phyloP scores from a whole-genome alignment of 805 yeast species.

The Cyberlindnera bimundalis region DNA sequence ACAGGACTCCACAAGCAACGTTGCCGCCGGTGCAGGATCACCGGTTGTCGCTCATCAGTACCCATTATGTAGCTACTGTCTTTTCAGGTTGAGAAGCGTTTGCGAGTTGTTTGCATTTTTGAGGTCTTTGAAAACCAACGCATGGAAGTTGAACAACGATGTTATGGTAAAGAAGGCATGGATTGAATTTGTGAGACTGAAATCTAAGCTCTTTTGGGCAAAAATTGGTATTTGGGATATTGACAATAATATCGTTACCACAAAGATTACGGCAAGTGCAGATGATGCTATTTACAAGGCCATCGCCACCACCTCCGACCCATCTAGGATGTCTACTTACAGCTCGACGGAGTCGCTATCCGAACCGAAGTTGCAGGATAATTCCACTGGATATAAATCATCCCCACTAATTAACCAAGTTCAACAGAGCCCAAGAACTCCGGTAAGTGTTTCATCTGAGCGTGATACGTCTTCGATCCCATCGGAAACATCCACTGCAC shows the following conservation, averaged over 20 bases:
- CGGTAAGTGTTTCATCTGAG: slow-evolving; percentile 2
- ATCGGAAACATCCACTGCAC: slow-evolving; percentile 1
- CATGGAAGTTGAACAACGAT: slow-evolving; percentile 55
- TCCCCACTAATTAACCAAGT: slow-evolving; percentile 20
- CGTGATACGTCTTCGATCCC: background rate
- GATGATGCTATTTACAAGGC: slow-evolving; percentile 19
- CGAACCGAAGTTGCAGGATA: slow-evolving; percentile 4
- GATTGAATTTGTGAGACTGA: slow-evolving; percentile 57
- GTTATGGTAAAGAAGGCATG: slow-evolving; percentile 50
- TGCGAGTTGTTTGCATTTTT: slow-evolving; percentile 82
- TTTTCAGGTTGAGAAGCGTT: slow-evolving; percentile 71
- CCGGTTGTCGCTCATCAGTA: slow-evolving; percentile 41
- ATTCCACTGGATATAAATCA: slow-evolving; percentile 10
- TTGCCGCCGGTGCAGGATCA: background rate
- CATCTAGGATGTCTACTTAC: slow-evolving; percentile 7
- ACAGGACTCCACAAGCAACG: slow-evolving; percentile 9
- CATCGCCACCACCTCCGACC: slow-evolving; percentile 8
- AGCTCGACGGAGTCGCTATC: slow-evolving; percentile 18
- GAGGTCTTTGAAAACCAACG: slow-evolving; percentile 52
- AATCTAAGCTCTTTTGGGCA: slow-evolving; percentile 80
- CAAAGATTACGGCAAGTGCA: slow-evolving; percentile 30
- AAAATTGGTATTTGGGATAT: slow-evolving; percentile 76
- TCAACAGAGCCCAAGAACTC: slow-evolving; percentile 1
- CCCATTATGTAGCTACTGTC: slow-evolving; percentile 80
- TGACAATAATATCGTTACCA: slow-evolving; percentile 31